Evolutionary conservation across 2,329 filamentous ascomycete species (phyloP).

Genomic region (Exophiala phaeomuriformis): DNA sequence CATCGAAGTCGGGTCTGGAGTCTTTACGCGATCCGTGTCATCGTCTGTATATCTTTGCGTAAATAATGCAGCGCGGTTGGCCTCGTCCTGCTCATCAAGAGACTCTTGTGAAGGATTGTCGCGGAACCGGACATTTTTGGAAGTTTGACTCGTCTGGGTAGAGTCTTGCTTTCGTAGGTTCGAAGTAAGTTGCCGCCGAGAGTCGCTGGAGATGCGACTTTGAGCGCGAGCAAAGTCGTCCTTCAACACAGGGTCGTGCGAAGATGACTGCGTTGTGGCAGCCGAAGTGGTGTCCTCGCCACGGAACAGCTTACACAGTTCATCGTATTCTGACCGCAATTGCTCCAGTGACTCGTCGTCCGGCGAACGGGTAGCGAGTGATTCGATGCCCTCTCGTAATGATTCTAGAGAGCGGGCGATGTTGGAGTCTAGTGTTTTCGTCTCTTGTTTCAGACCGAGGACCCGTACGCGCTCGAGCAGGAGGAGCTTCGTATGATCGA

Average conservation of each 20-base stretch:
- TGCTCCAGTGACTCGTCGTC: constrained; percentile 40
- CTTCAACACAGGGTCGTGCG: constrained; percentile 58
- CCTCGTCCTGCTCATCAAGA: constrained; percentile 43
- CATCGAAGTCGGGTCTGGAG: constrained; percentile 56
- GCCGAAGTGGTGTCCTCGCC: constrained; percentile 49
- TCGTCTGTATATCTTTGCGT: constrained; percentile 39
- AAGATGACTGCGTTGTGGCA: constrained; percentile 47
- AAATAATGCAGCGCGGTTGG: constrained; percentile 54
- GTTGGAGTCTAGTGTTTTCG: constrained; percentile 73
- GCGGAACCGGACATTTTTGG: constrained; percentile 81
- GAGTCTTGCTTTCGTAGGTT: constrained; percentile 26
- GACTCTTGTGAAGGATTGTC: constrained; percentile 49
- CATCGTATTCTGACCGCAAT: constrained; percentile 66
- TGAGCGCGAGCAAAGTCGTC: constrained; percentile 59
- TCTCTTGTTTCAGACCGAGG: constrained; percentile 68
- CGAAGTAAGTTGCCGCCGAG: constrained; percentile 26
- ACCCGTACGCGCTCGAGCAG: constrained; percentile 86
- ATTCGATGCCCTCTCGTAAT: constrained; percentile 69
- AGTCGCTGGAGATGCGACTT: constrained; percentile 27
- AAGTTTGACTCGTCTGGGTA: constrained; percentile 34
- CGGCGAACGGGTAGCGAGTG: constrained; percentile 47
- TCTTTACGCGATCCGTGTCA: constrained; percentile 47
- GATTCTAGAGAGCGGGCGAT: constrained; percentile 84
- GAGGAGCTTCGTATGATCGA: constrained; percentile 94
- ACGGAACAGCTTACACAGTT: constrained; percentile 74